These are phyloP conservation scores for Luvunga scandens DNA, from an alignment of 345 rosid species.

Conservation along the genomic window DNA sequence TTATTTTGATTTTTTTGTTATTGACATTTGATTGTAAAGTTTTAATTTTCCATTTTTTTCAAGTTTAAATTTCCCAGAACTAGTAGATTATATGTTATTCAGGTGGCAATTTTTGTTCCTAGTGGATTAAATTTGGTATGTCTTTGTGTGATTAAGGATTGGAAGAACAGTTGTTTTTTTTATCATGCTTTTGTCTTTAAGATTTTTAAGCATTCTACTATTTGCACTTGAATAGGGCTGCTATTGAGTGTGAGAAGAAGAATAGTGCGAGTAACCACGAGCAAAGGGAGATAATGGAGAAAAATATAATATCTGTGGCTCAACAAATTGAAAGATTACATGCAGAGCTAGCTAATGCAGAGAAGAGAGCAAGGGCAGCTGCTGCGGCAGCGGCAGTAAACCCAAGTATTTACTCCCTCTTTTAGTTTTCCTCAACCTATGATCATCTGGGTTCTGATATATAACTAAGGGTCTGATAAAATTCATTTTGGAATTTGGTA, in stretches of 20 bases:
- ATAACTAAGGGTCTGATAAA: neutral
- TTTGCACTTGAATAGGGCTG: conserved; percentile 45
- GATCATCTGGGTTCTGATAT: neutral
- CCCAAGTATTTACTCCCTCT: conserved; percentile 37
- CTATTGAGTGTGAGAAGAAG: conserved; percentile 76
- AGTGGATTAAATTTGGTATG: neutral
- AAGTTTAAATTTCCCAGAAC: no score
- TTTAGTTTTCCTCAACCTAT: neutral
- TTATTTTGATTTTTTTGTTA: neutral
- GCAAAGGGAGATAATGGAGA: conserved; percentile 61
- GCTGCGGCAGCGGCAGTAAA: conserved; percentile 27
- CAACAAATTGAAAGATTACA: conserved; percentile 51
- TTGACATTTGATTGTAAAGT: no score
- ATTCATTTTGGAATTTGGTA: conserved; percentile 10
- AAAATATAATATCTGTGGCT: conserved; percentile 40
- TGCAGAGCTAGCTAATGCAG: conserved; percentile 42
- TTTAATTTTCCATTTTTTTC: no score
- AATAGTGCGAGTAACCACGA: conserved; percentile 57
- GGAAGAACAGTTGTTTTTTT: neutral
- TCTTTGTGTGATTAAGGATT: neutral
- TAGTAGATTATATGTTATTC: no score
- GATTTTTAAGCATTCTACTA: neutral
- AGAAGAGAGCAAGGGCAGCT: conserved; percentile 42
- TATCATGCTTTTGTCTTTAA: neutral
- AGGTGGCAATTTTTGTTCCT: no score